Evolutionary conservation across 495 filamentous ascomycete species (phyloP).

Genomic region (Hypoxylon perforatum): DNA sequence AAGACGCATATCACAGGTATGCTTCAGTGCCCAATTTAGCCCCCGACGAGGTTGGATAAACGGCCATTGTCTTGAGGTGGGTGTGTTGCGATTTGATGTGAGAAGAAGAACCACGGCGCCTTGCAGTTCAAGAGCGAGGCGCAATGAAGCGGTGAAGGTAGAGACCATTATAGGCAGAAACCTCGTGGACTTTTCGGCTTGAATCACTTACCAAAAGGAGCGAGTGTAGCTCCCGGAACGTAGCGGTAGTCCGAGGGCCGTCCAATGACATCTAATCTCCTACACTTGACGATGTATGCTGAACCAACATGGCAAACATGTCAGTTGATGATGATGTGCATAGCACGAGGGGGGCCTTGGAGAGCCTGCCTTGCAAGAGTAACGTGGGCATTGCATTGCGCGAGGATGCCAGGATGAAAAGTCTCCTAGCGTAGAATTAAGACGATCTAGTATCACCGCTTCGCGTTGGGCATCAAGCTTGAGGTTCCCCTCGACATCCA

Average conservation of each 20-base stretch:
- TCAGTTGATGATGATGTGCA: constrained; percentile 2
- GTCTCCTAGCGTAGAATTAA: not conserved
- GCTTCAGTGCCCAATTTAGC: constrained; percentile 22
- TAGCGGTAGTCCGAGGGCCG: not conserved
- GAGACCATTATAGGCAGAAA: constrained; percentile 11
- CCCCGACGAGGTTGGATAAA: constrained; percentile 19
- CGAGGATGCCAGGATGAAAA: not conserved
- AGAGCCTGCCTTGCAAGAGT: constrained; percentile 7
- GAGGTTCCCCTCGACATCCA: not conserved
- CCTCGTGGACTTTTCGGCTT: not conserved
- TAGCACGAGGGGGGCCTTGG: not conserved
- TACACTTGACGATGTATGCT: constrained; percentile 2
- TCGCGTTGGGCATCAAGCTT: constrained; percentile 5
- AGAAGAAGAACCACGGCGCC: constrained; percentile 16
- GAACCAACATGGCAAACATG: constrained; percentile 23
- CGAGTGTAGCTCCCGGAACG: constrained; percentile 1
- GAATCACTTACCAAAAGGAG: constrained; percentile 10
- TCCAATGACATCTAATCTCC: constrained; percentile 22
- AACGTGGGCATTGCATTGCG: constrained; percentile 2
- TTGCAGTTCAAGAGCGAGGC: constrained; percentile 11
- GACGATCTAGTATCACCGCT: not conserved
- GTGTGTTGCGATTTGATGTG: constrained; percentile 33
- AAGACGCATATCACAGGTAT: not conserved
- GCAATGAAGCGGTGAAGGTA: constrained; percentile 28
- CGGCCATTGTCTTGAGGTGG: constrained; percentile 20